A percentile compares a stretch with the other conserved stretches of the same genome.
Conservation (phyloP, 202 grass and related monocot genomes). For the Alloteropsis angusta region DNA sequence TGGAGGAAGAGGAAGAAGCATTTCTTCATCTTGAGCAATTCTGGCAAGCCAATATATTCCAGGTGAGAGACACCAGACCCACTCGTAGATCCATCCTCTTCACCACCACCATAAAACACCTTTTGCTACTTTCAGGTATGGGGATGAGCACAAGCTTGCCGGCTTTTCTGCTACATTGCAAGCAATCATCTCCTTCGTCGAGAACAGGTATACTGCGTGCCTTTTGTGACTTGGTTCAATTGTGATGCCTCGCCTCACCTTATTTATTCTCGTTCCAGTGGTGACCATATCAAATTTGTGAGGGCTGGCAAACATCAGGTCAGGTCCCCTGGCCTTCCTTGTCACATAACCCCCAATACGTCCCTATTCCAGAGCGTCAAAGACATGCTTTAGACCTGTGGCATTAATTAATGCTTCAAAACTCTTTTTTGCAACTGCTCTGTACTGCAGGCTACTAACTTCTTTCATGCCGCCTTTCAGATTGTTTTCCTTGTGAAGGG, state of each 20-base stretch:
- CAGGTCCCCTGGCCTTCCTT: constrained; percentile 1
- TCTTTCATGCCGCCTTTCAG: constrained; percentile 40
- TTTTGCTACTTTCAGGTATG: constrained; percentile 54
- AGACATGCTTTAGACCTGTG: background rate
- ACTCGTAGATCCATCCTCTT: background rate
- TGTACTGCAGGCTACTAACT: background rate
- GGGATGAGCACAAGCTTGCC: constrained; percentile 92
- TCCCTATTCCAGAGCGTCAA: background rate
- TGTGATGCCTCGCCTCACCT: background rate
- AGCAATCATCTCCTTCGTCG: constrained; percentile 90
- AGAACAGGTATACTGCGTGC: constrained; percentile 50
- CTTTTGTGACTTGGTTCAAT: background rate
- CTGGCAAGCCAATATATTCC: constrained; percentile 95
- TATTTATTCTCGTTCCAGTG: constrained; percentile 35
- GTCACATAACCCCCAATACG: background rate
- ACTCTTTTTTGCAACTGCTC: background rate
- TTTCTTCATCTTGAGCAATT: constrained; percentile 92
- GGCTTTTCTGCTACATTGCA: constrained; percentile 96
- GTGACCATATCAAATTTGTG: constrained; percentile 85
- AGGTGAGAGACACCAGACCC: constrained; percentile 40
- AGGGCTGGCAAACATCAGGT: constrained; percentile 97
- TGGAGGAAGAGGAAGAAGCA: constrained; percentile 99
- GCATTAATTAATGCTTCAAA: background rate
- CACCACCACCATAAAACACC: background rate
- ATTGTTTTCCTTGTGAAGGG: constrained; percentile 98